phyloP scores from a whole-genome alignment of 192 early-diverging fungal species.

The Glomus cerebriforme region DNA sequence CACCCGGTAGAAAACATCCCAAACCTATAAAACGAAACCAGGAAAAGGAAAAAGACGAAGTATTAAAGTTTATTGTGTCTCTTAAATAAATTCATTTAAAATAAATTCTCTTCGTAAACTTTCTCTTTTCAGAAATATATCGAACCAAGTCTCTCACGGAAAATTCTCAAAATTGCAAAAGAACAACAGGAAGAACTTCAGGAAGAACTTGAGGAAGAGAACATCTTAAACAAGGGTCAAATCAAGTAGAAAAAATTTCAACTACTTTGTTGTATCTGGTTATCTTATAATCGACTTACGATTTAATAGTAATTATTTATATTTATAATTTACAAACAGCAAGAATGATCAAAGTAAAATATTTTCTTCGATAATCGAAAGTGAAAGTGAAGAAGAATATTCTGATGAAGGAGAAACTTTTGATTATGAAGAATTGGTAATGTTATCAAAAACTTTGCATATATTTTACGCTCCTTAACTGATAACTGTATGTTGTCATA shows the following conservation, averaged over 20 bases:
- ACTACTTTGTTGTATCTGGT: background rate
- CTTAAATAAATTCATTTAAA: too few species aligned
- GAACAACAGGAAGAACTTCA: conserved; percentile 95
- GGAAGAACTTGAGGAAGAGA: conserved; percentile 73
- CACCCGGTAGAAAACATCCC: conserved; percentile 48
- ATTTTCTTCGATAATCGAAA: conserved; percentile 47
- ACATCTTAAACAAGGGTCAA: background rate
- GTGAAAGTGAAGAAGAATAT: conserved; percentile 61
- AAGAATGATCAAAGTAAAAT: conserved; percentile 26
- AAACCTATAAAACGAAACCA: conserved; percentile 62
- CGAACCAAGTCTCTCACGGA: conserved; percentile 89
- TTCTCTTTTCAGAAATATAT: conserved; percentile 57
- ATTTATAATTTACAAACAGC: background rate
- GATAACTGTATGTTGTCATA: conserved; percentile 3
- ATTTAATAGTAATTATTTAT: conserved; percentile 35
- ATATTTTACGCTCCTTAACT: conserved; percentile 20
- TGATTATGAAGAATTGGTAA: conserved; percentile 64
- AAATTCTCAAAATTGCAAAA: conserved; percentile 84
- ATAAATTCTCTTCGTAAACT: too few species aligned
- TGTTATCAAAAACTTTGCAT: conserved; percentile 33
- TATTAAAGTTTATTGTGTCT: conserved; percentile 26
- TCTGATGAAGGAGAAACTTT: conserved; percentile 69
- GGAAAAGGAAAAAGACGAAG: conserved; percentile 56
- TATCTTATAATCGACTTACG: background rate
- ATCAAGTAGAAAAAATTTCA: background rate